Base-by-base conservation (phyloP, 352 stramenopile genomes). In the Phytophthora podocarpi region DNA sequence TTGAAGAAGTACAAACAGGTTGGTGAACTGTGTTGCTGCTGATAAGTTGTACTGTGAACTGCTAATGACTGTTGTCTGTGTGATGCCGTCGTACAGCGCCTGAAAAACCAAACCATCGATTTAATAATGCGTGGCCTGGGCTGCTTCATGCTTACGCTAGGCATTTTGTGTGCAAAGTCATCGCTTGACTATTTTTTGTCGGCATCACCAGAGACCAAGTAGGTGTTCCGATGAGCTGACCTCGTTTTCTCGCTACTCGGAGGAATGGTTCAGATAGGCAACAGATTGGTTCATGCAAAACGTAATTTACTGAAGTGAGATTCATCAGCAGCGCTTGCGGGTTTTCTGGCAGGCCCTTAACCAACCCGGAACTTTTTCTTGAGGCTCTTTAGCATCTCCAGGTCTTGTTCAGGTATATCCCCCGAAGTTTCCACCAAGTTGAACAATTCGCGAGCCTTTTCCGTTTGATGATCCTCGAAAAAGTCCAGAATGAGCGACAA, bases 1-100 rank as follows among this genome's bases (percentile, higher is more conserved):
- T 59, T 96, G 15, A 91, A 93, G 62, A 96, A 94, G 61, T 96
- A 96, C 84, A 96, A 96, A 37, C 78, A 95, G 78, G 87, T 96
- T 37, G 9, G 61, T 64, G 3, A 20, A 18, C n/a, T 53, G 16
- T 27, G 9, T 35, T 42, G 42, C 26, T 30, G 16, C 15, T 21
- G 37, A 32, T 54, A 16, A n/a, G 16, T 8, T 54, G 10, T 21
- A 5, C 2, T 52, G 30, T 23, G 27, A 27, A 15, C 36, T 43
- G 20, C 40, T 61, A 27, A 63, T 46, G 21, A 36, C 41, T 24
- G 15, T 30, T 37, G 54, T 34, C 11, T 28, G 12, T 46, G 13
- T 59, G 8, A n/a, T 45, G 11, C 26, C 27, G 0, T 42, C 10
- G 10, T 15, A 46, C 36, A 96, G 85, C 74, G 80, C 6, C 70